Evolutionary conservation across 2,329 filamentous ascomycete species (phyloP), one percentile per base, ranked within the genome.

Genomic region (Zymoseptoria passerinii): DNA sequence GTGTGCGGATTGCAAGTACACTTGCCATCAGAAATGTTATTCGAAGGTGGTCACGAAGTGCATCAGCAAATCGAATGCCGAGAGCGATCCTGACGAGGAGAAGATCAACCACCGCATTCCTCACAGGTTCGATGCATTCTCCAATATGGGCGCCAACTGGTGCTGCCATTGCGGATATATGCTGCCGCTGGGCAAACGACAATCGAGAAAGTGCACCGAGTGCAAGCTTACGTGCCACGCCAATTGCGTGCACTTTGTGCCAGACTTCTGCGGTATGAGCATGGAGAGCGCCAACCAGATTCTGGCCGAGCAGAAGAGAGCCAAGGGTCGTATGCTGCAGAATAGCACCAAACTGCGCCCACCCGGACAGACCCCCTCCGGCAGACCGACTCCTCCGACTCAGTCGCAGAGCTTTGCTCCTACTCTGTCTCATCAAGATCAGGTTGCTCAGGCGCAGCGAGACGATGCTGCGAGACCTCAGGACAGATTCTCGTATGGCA

Each of bases 31-130:
- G 68, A 96, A 97, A 76, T 99, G 94, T 73, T 99, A 97, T 75
- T 78, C 84, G 16, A 95, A 92, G 74, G 94, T 99, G 52, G 94
- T 99, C 67, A 99, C 94, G 63, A 99, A 99, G 76, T 99, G 94
- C 78, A 99, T 99, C 75, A 97, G 92, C 78, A 97, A 99, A 75
- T 96, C 92, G 63, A 99, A 99, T 72, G 92, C 94, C 63, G 94
- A 99, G 74, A 95, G 90, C 5, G 94, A 99, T 73, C 92, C 94
- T 20, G 94, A 99, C 75, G 94, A 99, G 76, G 94, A 96, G 76
- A 99, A 97, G 80, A 95, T 99, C 83, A 99, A 99, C 73, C 94
- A 99, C 73, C 89, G 94, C 64, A 99, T 99, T 71, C 94, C 94
- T 8, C 94, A 99, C 82, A 87, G 94, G 56, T 99, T 97, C 80